These are phyloP conservation scores for Xylaria sp. DNA, from an alignment of 2,329 filamentous ascomycete species.

Conservation along the genomic window DNA sequence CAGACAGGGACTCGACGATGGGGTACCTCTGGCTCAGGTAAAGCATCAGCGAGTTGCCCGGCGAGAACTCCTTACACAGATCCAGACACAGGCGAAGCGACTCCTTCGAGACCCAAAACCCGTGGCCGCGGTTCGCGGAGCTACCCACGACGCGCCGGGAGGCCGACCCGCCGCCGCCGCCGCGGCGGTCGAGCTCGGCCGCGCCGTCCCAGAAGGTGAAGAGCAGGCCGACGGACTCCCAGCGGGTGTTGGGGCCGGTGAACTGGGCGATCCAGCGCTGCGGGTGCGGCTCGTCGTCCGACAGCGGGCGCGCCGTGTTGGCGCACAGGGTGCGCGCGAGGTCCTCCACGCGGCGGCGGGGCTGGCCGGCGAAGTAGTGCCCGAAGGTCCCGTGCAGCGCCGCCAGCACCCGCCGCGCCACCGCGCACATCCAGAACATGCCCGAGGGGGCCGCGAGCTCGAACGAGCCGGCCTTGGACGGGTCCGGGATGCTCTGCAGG, in stretches of 20 bases:
- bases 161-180: conserved; percentile 3
- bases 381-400: conserved; percentile 40
- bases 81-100: conserved; percentile 31
- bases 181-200: background rate
- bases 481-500: conserved; percentile 41
- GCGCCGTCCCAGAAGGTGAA: conserved; percentile 36
- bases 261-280: conserved; percentile 46
- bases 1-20: conserved; percentile 24
- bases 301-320: conserved; percentile 43
- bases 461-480: conserved; percentile 26
- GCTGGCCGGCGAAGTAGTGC: conserved; percentile 31
- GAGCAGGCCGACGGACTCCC: conserved; percentile 48
- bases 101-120: conserved; percentile 21
- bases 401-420: conserved; percentile 34
- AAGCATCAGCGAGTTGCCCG: conserved; percentile 31
- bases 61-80: conserved; percentile 33
- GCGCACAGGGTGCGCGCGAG: conserved; percentile 41
- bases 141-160: conserved; percentile 2
- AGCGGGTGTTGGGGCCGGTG: conserved; percentile 42
- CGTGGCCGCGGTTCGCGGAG: conserved; percentile 7
- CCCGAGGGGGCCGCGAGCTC: conserved; percentile 31
- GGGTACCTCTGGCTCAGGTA: conserved; percentile 25
- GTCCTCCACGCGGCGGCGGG: conserved; percentile 37
- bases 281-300: conserved; percentile 39
- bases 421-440: conserved; percentile 37